A percentile compares a stretch with the other conserved stretches of the same genome.
Evolutionary conservation across 2,329 filamentous ascomycete genomes (phyloP).

Genomic region (Dactylonectria estremocensis): DNA sequence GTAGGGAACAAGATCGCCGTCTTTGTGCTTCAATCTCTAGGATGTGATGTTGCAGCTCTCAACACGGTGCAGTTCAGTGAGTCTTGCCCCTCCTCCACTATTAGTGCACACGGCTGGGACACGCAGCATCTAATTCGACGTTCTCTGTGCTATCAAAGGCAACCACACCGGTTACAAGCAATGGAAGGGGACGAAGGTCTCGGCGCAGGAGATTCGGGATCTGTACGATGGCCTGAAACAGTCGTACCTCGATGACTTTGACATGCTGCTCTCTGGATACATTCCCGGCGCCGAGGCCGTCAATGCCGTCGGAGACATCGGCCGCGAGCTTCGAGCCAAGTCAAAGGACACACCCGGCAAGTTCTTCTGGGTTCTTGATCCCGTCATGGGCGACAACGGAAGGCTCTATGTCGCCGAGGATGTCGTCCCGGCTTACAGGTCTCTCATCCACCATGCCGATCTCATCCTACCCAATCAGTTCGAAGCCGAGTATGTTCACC

Average conservation of each 20-base stretch:
- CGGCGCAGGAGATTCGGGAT: constrained; percentile 85
- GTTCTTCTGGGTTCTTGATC: constrained; percentile 98
- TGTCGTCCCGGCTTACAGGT: constrained; percentile 91
- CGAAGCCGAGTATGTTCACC: constrained; percentile 85
- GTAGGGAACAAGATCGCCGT: constrained; percentile 98
- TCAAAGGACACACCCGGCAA: constrained; percentile 74
- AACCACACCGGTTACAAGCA: constrained; percentile 96
- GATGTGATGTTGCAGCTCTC: constrained; percentile 92
- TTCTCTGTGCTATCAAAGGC: constrained; percentile 66
- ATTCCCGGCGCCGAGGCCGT: constrained; percentile 90
- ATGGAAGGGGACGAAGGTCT: constrained; percentile 86
- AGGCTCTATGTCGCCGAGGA: constrained; percentile 92
- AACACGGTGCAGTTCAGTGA: constrained; percentile 98
- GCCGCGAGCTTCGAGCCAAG: constrained; percentile 81
- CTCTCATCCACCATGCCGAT: constrained; percentile 84
- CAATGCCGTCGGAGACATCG: constrained; percentile 87
- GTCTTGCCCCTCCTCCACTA: constrained; percentile 49
- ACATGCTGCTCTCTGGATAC: constrained; percentile 96
- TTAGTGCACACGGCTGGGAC: background rate
- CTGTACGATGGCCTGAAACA: constrained; percentile 89
- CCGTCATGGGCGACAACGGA: constrained; percentile 98
- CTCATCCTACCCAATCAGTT: constrained; percentile 97
- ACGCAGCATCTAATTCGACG: constrained; percentile 18
- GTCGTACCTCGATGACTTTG: constrained; percentile 89
- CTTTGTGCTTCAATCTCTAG: constrained; percentile 92